phyloP scores from a whole-genome alignment of 2,329 filamentous ascomycete genomes.

The Ophioceras dolichostomum region DNA sequence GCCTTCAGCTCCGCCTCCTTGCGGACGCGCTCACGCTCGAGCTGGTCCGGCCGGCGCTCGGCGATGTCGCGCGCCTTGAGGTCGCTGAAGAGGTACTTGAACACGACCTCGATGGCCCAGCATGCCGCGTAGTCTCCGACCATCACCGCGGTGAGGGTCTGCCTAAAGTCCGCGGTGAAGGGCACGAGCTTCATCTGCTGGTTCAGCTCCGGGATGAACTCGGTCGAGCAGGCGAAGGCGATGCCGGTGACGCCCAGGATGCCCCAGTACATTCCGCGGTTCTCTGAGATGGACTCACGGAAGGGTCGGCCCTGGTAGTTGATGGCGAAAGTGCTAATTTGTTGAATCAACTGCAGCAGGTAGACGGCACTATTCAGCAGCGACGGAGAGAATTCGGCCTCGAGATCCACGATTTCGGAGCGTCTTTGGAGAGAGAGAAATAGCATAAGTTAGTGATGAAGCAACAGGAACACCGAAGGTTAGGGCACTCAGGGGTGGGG shows the following conservation, averaged over 20 bases:
- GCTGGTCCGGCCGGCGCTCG: conserved; percentile 71
- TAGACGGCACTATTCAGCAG: conserved; percentile 96
- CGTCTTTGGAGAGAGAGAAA: conserved; percentile 22
- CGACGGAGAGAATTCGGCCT: conserved; percentile 87
- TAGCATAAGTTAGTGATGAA: not conserved
- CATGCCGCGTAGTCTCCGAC: conserved; percentile 76
- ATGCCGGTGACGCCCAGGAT: conserved; percentile 82
- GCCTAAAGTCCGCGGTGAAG: conserved; percentile 93
- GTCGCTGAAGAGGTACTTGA: conserved; percentile 83
- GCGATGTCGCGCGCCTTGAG: conserved; percentile 92
- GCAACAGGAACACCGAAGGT: not conserved
- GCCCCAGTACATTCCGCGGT: conserved; percentile 96
- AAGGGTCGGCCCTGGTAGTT: conserved; percentile 99
- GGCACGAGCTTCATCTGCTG: conserved; percentile 84
- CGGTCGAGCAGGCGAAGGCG: conserved; percentile 87
- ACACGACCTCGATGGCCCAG: conserved; percentile 72
- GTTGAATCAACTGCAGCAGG: conserved; percentile 93
- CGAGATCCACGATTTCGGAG: conserved; percentile 62
- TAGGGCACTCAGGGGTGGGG: not conserved
- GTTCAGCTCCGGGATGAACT: conserved; percentile 93
- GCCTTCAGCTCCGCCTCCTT: conserved; percentile 43
- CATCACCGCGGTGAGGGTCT: conserved; percentile 76
- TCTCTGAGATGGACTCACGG: conserved; percentile 90
- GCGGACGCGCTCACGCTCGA: conserved; percentile 60
- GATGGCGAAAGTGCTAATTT: conserved; percentile 97